Base-by-base conservation (phyloP, 176 grass and related monocot genomes). In the Ensete glaucum region DNA sequence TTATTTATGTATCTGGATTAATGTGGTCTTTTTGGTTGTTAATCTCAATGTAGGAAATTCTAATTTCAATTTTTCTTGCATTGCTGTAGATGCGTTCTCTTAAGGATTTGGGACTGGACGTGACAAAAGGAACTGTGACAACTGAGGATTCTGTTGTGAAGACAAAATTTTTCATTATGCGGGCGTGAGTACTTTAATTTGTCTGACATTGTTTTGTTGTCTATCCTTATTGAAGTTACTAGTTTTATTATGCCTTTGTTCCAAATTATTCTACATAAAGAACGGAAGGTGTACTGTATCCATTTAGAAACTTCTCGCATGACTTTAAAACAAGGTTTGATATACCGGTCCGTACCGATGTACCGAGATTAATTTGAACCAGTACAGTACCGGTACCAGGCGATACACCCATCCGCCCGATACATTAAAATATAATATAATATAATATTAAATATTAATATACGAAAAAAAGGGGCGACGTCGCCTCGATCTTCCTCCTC, bases 21-120 rank as follows among this genome's bases (percentile, higher is more conserved):
- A 25, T 22, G 62, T 24, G 21, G 11, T 6, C 2, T 64, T 64
- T 43, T n/a, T 64, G 21, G 21, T 64, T 22, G 10, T 9, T 25
- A 64, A 64, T 22, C 21, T 23, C 22, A 23, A 25, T 22, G 21
- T 22, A 64, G 6, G 26, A 62, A 69, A 69, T 69, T 69, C 12
- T 69, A 69, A 43, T 43, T 50, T 76, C 24, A 9, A 49, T 17
- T 12, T 67, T 54, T 23, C 10, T 53, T 66, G 11, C n/a, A 27
- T 54, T 79, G 74, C 83, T 85, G 68, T 82, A 98, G 94, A 93
- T 91, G 94, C 90, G 87, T 78, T 86, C 94, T 85, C 88, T 98
- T 50, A 98, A 87, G 77, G 86, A 93, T 51, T 82, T 98, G 64
- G 94, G 90, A 78, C 90, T 98, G 88, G 88, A 91, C 87, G 94